Base-by-base conservation (phyloP, 2,329 filamentous ascomycete species). In the Camillea tinctor region DNA sequence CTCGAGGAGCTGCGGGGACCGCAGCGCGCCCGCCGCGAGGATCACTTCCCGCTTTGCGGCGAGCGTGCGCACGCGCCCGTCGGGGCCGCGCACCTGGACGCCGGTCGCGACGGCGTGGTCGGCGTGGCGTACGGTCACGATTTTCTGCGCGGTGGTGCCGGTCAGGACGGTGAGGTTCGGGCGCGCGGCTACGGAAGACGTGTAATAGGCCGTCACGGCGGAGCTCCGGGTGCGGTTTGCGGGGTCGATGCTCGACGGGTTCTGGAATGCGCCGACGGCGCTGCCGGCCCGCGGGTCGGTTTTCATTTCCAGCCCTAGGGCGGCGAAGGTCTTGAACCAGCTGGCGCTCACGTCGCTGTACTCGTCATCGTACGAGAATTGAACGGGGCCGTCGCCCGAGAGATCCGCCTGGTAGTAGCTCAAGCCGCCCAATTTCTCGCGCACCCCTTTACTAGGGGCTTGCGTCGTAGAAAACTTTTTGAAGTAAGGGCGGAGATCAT, bases 1-100 rank as follows among this genome's bases (percentile, higher is more conserved):
- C 58, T 75, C 72, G 8, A 76, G 66, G 2, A 76, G 60, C 51
- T 73, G 72, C 2, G 74, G 73, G 1, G 72, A 78, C 53, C 76
- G 58, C 20, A 79, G 69, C 0, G 73, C 71, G 1, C 78, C 78
- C 0, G 77, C 77, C 1, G 77, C 73, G 3, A 82, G 65, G 49
- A 81, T 74, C 1, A 81, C 73, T 58, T 81, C 79, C 2, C 57
- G 60, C 7, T 19, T 55, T 17, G 66, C 70, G 1, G 17, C 23
- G 2, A 69, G n/a, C 4, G 54, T 60, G 6, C 36, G 58, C 23
- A 56, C 52, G 17, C 62, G 50, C 21, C 71, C 72, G 17, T 69
- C 63, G 53, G 70, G 69, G 50, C 64, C 61, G 50, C 56, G 63
- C 19, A 74, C 58, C 51, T 73, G 63, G 21, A 78, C 74, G 5